A percentile compares a stretch with the other conserved stretches of the same genome.
Conservation (phyloP, 306 rosid species). For the Prosopis cineraria region DNA sequence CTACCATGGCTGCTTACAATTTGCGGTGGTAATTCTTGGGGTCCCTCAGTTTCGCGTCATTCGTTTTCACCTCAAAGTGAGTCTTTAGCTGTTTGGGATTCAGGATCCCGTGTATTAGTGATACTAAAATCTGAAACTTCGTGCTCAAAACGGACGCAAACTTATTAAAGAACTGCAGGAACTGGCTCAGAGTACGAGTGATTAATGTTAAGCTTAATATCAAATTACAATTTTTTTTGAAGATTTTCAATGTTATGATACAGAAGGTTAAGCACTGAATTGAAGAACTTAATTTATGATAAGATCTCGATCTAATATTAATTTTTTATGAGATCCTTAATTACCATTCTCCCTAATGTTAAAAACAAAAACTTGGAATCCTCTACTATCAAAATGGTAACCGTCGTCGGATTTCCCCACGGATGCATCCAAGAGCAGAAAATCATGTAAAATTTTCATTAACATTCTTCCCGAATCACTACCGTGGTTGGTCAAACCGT, state of each 20-base stretch:
- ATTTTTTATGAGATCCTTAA: no score
- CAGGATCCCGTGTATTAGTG: slow-evolving; percentile 35
- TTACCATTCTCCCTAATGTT: no score
- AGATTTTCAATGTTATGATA: no score
- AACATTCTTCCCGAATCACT: neutral
- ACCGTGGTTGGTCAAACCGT: no score
- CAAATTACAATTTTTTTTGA: no score
- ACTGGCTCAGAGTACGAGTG: neutral
- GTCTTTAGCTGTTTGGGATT: slow-evolving; percentile 29
- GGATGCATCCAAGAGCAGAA: neutral
- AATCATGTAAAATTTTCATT: neutral
- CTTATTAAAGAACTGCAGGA: neutral
- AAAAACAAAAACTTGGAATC: neutral
- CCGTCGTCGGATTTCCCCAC: neutral
- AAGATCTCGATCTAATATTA: no score
- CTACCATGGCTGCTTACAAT: slow-evolving; percentile 29
- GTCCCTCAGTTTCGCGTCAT: slow-evolving; percentile 29
- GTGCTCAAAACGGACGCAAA: no score
- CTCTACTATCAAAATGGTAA: neutral
- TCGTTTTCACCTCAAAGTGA: neutral
- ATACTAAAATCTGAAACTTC: slow-evolving; percentile 29
- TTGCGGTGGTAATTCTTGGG: slow-evolving; percentile 31
- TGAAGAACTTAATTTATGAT: no score
- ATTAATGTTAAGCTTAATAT: no score
- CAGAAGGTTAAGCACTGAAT: no score